A percentile compares a stretch with the other conserved stretches of the same genome.
These are phyloP conservation scores for Gentiana dahurica DNA, from an alignment of 257 asterid genomes.

Conservation along the genomic window DNA sequence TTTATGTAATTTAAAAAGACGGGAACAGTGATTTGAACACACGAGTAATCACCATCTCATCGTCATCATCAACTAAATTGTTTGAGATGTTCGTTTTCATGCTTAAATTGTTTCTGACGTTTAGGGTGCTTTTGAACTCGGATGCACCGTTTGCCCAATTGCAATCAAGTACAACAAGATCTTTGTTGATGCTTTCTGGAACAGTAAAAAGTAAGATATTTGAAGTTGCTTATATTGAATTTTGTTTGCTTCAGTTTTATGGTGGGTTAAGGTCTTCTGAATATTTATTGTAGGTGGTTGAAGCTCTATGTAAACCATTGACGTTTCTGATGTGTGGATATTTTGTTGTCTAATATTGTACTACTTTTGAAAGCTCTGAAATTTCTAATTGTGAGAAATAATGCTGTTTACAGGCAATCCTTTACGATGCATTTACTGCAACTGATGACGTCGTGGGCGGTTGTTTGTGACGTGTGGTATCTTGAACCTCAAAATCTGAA, in stretches of 20 bases:
- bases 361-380: background rate
- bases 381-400: background rate
- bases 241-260: background rate
- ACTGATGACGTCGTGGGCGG: constrained; percentile 99
- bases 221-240: background rate
- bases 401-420: constrained; percentile 60
- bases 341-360: background rate
- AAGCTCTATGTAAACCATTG: too few species aligned
- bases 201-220: constrained; percentile 64
- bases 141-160: constrained; percentile 87
- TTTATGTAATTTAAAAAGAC: too few species aligned
- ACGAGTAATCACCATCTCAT: too few species aligned
- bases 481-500: constrained; percentile 86
- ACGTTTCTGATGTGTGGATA: background rate
- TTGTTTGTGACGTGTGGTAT: constrained; percentile 99
- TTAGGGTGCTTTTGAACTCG: constrained; percentile 97
- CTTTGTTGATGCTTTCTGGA: constrained; percentile 98
- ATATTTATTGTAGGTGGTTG: background rate
- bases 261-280: background rate
- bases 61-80: too few species aligned
- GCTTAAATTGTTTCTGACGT: constrained; percentile 12
- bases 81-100: too few species aligned
- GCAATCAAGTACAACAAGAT: constrained; percentile 97
- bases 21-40: too few species aligned
- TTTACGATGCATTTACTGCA: constrained; percentile 88